Evolutionary conservation across 345 rosid species (phyloP).

Genomic region (Aquilaria yunnanensis): DNA sequence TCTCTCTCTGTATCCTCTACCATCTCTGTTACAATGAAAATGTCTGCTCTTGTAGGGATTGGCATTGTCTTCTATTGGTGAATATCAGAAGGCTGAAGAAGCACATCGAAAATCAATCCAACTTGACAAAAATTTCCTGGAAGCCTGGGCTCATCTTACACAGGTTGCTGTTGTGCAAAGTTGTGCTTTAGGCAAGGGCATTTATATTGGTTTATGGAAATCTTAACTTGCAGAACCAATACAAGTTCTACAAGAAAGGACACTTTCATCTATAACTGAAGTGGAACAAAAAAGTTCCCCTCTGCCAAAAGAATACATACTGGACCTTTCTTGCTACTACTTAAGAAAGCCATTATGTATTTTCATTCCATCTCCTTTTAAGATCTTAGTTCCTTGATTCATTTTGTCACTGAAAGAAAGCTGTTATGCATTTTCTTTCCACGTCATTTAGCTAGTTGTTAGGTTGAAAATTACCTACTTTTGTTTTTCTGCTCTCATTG

Average conservation of each 20-base stretch:
- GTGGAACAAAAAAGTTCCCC: too few relatives aligned
- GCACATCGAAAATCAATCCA: constrained; percentile 81
- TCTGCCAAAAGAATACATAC: too few relatives aligned
- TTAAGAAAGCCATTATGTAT: too few relatives aligned
- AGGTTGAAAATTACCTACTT: too few relatives aligned
- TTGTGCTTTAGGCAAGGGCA: constrained; percentile 4
- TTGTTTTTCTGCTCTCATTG: too few relatives aligned
- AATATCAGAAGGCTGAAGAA: constrained; percentile 73
- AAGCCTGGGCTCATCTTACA: constrained; percentile 87
- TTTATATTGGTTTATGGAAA: not conserved
- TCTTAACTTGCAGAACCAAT: too few relatives aligned
- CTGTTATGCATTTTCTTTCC: too few relatives aligned
- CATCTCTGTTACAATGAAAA: constrained; percentile 2
- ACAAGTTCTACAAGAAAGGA: not conserved
- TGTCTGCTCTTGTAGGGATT: constrained; percentile 49
- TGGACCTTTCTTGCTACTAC: too few relatives aligned
- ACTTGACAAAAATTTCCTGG: constrained; percentile 70
- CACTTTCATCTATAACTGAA: not conserved
- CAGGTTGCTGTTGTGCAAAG: constrained; percentile 45
- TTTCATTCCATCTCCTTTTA: too few relatives aligned
- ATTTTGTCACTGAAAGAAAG: too few relatives aligned
- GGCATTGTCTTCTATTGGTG: constrained; percentile 74
- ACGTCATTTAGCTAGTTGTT: too few relatives aligned
- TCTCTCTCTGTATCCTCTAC: not conserved
- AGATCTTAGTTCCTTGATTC: too few relatives aligned